These are phyloP conservation scores for Rhinocladiella mackenziei DNA, from an alignment of 2,329 filamentous ascomycete species.

Conservation along the genomic window DNA sequence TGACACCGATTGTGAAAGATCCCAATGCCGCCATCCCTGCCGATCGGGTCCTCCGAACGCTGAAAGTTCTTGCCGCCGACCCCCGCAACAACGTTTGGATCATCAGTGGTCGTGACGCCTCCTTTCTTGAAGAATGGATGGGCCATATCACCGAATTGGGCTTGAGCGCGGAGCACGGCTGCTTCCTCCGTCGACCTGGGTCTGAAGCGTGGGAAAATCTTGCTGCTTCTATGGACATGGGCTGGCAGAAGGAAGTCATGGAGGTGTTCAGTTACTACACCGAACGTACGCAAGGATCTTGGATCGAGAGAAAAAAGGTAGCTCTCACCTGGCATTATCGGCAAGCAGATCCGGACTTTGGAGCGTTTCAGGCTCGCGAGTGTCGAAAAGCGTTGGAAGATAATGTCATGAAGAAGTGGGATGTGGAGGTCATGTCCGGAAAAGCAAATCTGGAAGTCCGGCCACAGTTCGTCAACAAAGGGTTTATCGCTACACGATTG, in stretches of 20 bases:
- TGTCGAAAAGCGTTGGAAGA: constrained; percentile 77
- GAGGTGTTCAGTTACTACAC: constrained; percentile 84
- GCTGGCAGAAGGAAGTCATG: constrained; percentile 83
- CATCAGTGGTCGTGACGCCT: constrained; percentile 89
- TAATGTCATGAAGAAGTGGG: constrained; percentile 72
- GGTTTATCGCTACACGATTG: constrained; percentile 83
- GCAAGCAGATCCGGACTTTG: constrained; percentile 80
- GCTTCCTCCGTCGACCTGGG: constrained; percentile 81
- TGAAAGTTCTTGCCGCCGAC: constrained; percentile 75
- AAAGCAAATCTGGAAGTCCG: constrained; percentile 96
- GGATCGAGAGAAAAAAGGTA: constrained; percentile 90
- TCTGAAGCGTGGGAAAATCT: constrained; percentile 80
- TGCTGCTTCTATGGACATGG: constrained; percentile 82
- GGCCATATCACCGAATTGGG: constrained; percentile 86
- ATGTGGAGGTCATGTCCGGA: constrained; percentile 93
- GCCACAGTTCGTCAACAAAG: constrained; percentile 97
- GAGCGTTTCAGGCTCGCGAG: constrained; percentile 71
- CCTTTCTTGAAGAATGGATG: constrained; percentile 84
- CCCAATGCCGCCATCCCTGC: constrained; percentile 86
- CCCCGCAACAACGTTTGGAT: constrained; percentile 92
- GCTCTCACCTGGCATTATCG: constrained; percentile 98
- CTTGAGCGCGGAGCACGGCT: constrained; percentile 95
- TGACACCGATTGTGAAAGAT: constrained; percentile 92
- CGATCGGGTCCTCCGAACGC: constrained; percentile 71
- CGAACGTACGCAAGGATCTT: constrained; percentile 79